These are phyloP conservation scores for Aciculosporium take DNA, from an alignment of 2,329 filamentous ascomycete species.

Conservation along the genomic window DNA sequence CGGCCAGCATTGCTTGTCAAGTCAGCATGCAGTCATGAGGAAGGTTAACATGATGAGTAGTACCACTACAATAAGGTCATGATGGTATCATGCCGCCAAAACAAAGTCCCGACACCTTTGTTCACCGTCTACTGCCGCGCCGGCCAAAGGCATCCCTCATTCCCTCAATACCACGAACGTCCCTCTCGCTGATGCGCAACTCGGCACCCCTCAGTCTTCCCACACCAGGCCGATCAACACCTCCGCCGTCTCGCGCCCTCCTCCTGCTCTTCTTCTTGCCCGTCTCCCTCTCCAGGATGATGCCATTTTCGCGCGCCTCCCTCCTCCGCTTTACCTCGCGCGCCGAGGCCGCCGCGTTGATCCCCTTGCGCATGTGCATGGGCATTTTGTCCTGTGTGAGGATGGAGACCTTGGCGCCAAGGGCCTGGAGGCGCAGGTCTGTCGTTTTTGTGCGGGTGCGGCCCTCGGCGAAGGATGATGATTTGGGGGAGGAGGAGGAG, in stretches of 20 bases:
- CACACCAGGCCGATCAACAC: constrained; percentile 62
- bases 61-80: no score
- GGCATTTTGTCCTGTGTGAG: constrained; percentile 79
- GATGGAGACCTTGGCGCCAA: constrained; percentile 65
- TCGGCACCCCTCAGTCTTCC: constrained; percentile 71
- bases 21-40: no score
- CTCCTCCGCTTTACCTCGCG: constrained; percentile 57
- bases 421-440: constrained; percentile 67
- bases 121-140: constrained; percentile 18
- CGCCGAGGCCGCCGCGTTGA: constrained; percentile 47
- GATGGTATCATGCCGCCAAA: no score
- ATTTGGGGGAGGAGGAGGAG: constrained; percentile 31
- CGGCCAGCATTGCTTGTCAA: no score
- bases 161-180: constrained; percentile 58
- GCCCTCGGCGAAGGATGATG: constrained; percentile 43
- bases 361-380: constrained; percentile 75
- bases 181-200: constrained; percentile 61
- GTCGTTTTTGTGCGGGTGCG: constrained; percentile 67
- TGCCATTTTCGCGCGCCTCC: constrained; percentile 80
- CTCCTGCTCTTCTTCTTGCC: constrained; percentile 24
- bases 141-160: constrained; percentile 27
- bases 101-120: no score
- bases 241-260: constrained; percentile 38
- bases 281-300: constrained; percentile 59
- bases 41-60: no score